Conservation (phyloP, 2,329 filamentous ascomycete genomes). For the Colletotrichum godetiae region DNA sequence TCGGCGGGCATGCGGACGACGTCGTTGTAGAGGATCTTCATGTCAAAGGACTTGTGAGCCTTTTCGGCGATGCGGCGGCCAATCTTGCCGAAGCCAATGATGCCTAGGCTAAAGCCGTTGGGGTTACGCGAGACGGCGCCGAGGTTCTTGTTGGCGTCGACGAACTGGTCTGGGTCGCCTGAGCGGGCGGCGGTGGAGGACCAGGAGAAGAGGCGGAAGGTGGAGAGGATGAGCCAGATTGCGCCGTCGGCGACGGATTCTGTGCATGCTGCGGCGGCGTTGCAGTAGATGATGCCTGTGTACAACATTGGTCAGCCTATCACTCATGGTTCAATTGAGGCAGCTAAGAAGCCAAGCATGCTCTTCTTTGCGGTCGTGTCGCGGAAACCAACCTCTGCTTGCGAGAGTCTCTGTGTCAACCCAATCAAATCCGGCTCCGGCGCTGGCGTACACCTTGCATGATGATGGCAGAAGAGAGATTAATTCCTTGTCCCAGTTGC, state of each 20-base stretch:
- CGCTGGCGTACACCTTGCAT: slow-evolving; percentile 31
- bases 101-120: slow-evolving; percentile 52
- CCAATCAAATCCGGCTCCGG: slow-evolving; percentile 31
- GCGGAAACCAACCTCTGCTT: slow-evolving; percentile 10
- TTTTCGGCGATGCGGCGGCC: slow-evolving; percentile 60
- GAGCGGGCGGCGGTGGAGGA: slow-evolving; percentile 28
- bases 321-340: too few species aligned
- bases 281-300: slow-evolving; percentile 27
- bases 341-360: not conserved
- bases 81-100: slow-evolving; percentile 71
- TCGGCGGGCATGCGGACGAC: slow-evolving; percentile 49
- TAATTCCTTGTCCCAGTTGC: slow-evolving; percentile 32
- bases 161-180: slow-evolving; percentile 32
- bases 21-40: slow-evolving; percentile 70
- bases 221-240: slow-evolving; percentile 33
- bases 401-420: slow-evolving; percentile 32
- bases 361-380: not conserved
- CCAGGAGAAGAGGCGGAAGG: slow-evolving; percentile 34
- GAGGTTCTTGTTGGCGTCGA: slow-evolving; percentile 34
- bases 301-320: not conserved
- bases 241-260: slow-evolving; percentile 34
- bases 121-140: slow-evolving; percentile 27
- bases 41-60: slow-evolving; percentile 62
- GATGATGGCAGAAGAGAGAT: slow-evolving; percentile 30
- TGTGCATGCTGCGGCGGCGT: slow-evolving; percentile 29